Conservation (phyloP, 2,329 filamentous ascomycete species). For the Sporothrix schenckii region DNA sequence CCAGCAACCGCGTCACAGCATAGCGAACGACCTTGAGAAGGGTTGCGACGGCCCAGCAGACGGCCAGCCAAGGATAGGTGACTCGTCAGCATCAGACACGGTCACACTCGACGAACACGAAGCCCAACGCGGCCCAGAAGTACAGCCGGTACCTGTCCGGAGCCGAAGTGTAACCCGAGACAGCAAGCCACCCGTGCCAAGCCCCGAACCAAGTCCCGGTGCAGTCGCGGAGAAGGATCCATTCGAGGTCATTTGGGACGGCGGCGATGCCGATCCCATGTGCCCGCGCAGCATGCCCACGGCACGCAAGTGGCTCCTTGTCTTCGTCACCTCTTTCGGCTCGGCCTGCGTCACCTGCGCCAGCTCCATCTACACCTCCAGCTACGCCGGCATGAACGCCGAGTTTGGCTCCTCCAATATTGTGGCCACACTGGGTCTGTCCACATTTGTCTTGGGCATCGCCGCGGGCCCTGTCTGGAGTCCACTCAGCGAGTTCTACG, state of each 20-base stretch:
- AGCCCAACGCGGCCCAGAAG: neutral
- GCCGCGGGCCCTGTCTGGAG: slow-evolving; percentile 65
- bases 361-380: slow-evolving; percentile 86
- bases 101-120: slow-evolving; percentile 23
- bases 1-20: neutral
- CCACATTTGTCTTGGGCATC: slow-evolving; percentile 78
- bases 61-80: neutral
- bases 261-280: slow-evolving; percentile 68
- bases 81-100: slow-evolving; percentile 22
- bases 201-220: neutral
- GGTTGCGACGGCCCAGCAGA: neutral
- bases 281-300: slow-evolving; percentile 71
- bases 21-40: slow-evolving; percentile 1
- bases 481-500: slow-evolving; percentile 76
- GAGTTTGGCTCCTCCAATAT: slow-evolving; percentile 73
- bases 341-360: slow-evolving; percentile 76
- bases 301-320: slow-evolving; percentile 76
- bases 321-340: slow-evolving; percentile 71
- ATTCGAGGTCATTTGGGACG: slow-evolving; percentile 76
- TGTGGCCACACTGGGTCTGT: slow-evolving; percentile 78
- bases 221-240: slow-evolving; percentile 44
- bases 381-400: slow-evolving; percentile 73
- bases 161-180: slow-evolving; percentile 20
- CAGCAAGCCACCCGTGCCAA: slow-evolving; percentile 14
- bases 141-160: slow-evolving; percentile 9